These are phyloP conservation scores for Aspergillus olivimuriae DNA, from an alignment of 495 filamentous ascomycete species.

Conservation along the genomic window DNA sequence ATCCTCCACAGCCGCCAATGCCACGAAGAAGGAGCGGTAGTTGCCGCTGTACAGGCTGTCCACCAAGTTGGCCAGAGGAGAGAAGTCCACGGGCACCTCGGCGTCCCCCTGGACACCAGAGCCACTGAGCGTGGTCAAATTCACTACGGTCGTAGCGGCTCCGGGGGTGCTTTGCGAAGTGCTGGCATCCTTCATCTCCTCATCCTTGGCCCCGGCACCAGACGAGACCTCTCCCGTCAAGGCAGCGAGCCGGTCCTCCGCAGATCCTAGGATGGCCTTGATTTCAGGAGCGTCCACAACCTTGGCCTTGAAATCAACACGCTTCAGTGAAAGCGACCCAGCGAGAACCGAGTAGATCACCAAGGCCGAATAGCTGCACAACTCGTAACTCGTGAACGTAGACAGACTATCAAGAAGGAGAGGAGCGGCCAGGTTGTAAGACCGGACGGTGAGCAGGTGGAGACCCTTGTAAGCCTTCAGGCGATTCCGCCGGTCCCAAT, in stretches of 20 bases:
- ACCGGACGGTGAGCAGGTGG: conserved; percentile 83
- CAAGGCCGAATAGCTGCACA: conserved; percentile 89
- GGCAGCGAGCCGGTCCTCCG: conserved; percentile 77
- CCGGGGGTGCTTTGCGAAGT: conserved; percentile 47
- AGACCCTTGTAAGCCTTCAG: conserved; percentile 97
- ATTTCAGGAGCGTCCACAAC: conserved; percentile 98
- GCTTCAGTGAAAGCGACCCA: conserved; percentile 87
- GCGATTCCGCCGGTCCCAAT: conserved; percentile 97
- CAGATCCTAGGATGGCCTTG: conserved; percentile 86
- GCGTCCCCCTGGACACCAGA: conserved; percentile 61
- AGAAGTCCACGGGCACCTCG: conserved; percentile 72
- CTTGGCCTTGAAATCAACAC: conserved; percentile 97
- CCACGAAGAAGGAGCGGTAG: conserved; percentile 88
- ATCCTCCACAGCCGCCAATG: conserved; percentile 87
- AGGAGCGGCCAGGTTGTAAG: conserved; percentile 83
- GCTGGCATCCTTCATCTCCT: conserved; percentile 66
- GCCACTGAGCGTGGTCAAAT: conserved; percentile 73
- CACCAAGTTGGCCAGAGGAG: conserved; percentile 78
- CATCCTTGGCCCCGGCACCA: conserved; percentile 70
- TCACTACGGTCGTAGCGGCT: conserved; percentile 61
- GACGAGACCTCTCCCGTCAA: conserved; percentile 67
- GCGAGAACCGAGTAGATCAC: conserved; percentile 95
- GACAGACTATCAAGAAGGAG: conserved; percentile 92
- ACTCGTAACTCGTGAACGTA: conserved; percentile 97
- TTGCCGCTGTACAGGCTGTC: conserved; percentile 86